These are phyloP conservation scores for Talaromyces sp. DNA, from an alignment of 2,329 filamentous ascomycete species.

Conservation along the genomic window DNA sequence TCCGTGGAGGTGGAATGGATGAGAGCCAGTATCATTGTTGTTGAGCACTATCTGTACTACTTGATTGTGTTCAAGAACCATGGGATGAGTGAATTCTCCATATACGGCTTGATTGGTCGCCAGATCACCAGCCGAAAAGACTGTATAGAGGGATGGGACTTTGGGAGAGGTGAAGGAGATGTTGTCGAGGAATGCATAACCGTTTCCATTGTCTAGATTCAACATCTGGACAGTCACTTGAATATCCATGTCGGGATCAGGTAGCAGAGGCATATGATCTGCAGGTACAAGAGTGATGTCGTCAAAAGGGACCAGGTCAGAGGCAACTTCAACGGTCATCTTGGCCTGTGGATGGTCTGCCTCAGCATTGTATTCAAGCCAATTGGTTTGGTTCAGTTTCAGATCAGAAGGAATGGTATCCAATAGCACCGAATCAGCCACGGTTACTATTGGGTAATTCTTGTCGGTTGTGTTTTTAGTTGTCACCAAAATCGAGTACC, in stretches of 20 bases:
- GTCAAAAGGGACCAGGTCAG: constrained; percentile 61
- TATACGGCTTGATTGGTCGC: constrained; percentile 57
- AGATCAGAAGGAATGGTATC: constrained; percentile 30
- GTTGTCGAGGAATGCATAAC: constrained; percentile 68
- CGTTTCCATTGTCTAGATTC: constrained; percentile 61
- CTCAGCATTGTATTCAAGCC: constrained; percentile 59
- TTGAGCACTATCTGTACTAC: constrained; percentile 40
- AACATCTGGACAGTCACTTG: constrained; percentile 64
- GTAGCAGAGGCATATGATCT: constrained; percentile 57
- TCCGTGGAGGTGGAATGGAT: constrained; percentile 49
- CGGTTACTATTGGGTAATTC: constrained; percentile 63
- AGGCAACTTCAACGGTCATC: constrained; percentile 18
- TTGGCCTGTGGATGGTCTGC: constrained; percentile 22
- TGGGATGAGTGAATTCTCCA: constrained; percentile 56
- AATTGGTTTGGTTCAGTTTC: constrained; percentile 44
- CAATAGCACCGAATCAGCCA: constrained; percentile 23
- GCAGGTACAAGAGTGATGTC: constrained; percentile 66
- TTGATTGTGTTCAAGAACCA: constrained; percentile 32
- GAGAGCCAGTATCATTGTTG: constrained; percentile 37
- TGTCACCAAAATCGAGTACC: constrained; percentile 51
- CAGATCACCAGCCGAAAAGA: constrained; percentile 50
- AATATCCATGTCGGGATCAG: constrained; percentile 49
- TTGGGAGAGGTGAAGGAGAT: constrained; percentile 67
- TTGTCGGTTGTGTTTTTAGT: constrained; percentile 54
- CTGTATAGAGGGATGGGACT: constrained; percentile 72